Base-by-base conservation (phyloP, 768 basidiomycete genomes). In the Russula vinacea region DNA sequence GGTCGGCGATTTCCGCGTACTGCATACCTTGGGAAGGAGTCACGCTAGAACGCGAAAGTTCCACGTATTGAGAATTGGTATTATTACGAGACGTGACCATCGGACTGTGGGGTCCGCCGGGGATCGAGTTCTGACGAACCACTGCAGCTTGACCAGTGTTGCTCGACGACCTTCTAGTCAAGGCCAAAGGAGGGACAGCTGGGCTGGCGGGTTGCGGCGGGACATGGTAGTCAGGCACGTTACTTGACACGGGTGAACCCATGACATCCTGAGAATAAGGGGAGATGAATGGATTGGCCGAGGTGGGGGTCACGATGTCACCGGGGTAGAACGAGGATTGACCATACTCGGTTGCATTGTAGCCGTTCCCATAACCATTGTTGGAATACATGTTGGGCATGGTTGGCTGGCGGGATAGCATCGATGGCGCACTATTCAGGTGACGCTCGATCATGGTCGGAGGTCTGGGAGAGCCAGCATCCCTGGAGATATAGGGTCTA, bases 11-110 rank as follows among this genome's bases (percentile, higher is more conserved):
- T 69, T 87, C 88, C 22, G 79, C 82, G 69, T 90, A 90, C 72
- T 91, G 90, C 0, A 79, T 80, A 45, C 86, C 89, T 70, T 91
- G 89, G 79, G 80, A 88, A 0, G 89, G 88, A 3, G 88, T 84
- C 2, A 89, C 82, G 69, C 88, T 89, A 19, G 85, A 84, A 50
- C 89, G 80, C 70, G 75, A 77, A 47, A 91, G 77, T 68, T 90
- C 85, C 42, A 84, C 78, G 61, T 90, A 89, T 64, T 85, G 81
- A 13, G 76, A 70, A 45, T 71, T 70, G 10, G 52, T n/a, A 10
- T 55, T 32, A 52, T 54, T 40, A 24, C 57, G 58, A 24, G 65
- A 47, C 14, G 56, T 62, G 14, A 62, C 58, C 33, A 70, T 47
- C 8, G 66, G 66, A 22, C 71, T 69, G 56, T 53, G 56, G 22